Conservation (phyloP, 2,329 filamentous ascomycete genomes). For the Fusarium metavorans region DNA sequence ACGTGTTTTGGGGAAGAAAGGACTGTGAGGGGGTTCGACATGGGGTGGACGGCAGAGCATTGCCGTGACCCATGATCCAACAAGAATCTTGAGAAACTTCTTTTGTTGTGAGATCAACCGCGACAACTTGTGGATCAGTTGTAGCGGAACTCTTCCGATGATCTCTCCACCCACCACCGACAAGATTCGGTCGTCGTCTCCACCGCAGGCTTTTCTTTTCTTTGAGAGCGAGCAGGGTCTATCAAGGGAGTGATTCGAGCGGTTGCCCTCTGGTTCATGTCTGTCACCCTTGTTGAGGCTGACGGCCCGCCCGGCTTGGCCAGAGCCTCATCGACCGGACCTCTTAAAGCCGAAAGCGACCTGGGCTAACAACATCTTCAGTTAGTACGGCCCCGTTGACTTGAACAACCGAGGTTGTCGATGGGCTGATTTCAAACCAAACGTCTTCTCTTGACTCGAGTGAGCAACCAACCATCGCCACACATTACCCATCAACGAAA, state of each 20-base stretch:
- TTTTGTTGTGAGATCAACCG: constrained; percentile 3
- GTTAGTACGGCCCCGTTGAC: not conserved
- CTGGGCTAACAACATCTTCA: not conserved
- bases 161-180: constrained; percentile 26
- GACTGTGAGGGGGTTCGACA: constrained; percentile 28
- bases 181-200: constrained; percentile 22
- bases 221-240: not conserved
- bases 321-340: constrained; percentile 12
- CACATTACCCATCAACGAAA: constrained; percentile 25
- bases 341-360: not conserved
- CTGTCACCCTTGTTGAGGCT: constrained; percentile 16
- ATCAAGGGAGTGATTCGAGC: not conserved
- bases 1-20: constrained; percentile 3
- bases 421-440: constrained; percentile 18
- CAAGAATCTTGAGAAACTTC: constrained; percentile 23
- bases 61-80: constrained; percentile 22
- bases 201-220: constrained; percentile 19
- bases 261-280: constrained; percentile 10
- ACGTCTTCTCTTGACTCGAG: constrained; percentile 13
- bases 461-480: constrained; percentile 17
- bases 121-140: constrained; percentile 6
- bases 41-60: constrained; percentile 20
- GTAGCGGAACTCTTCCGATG: constrained; percentile 27
- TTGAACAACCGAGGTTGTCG: not conserved
- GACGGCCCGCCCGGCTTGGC: constrained; percentile 32